Evolutionary conservation across 208 protist genomes (phyloP), one percentile per base, ranked within the genome.

Genomic region (Sergeia podlipaevii): DNA sequence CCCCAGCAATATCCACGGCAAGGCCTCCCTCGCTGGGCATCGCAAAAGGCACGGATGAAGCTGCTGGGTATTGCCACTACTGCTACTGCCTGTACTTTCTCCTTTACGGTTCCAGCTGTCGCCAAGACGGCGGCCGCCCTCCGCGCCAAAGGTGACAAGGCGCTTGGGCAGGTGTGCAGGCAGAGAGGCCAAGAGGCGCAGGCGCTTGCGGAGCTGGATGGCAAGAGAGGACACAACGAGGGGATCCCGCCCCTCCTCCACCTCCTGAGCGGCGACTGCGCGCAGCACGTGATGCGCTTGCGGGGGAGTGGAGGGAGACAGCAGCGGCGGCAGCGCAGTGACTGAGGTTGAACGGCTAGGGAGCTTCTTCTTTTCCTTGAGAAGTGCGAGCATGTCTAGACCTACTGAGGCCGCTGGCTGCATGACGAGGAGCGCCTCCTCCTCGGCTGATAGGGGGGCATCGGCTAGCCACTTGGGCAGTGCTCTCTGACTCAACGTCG

Each of bases 131-230:
- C n/a, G 8, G 48, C 39, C 32, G 48, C 18, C 3, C 13, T 13
- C 10, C 18, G 45, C 11, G 34, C 67, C 54, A 56, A 92, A 86
- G 53, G 64, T 70, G 4, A 89, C 62, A n/a, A 89, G 67, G 0
- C 72, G 75, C 15, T 43, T 47, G 4, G 85, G 67, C 0, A 86
- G 29, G 49, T 73, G 64, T 10, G 56, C 54, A 0, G 77, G 73
- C 24, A 92, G 66, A 7, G 8, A 34, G 6, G 48, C n/a, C 51
- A 85, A 42, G 28, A 74, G 49, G 67, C 74, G 81, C 18, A 89
- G 47, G 4, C 82, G 82, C 2, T 60, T 74, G 3, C 85, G 77
- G 32, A 87, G 65, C 17, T 70, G 66, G 3, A 75, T 34, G 15
- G 78, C 54, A 23, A 38, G 53, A n/a, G 62, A 20, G 48, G 52